Conservation (phyloP, 192 early-diverging fungal species). For the Endogone sp. region DNA sequence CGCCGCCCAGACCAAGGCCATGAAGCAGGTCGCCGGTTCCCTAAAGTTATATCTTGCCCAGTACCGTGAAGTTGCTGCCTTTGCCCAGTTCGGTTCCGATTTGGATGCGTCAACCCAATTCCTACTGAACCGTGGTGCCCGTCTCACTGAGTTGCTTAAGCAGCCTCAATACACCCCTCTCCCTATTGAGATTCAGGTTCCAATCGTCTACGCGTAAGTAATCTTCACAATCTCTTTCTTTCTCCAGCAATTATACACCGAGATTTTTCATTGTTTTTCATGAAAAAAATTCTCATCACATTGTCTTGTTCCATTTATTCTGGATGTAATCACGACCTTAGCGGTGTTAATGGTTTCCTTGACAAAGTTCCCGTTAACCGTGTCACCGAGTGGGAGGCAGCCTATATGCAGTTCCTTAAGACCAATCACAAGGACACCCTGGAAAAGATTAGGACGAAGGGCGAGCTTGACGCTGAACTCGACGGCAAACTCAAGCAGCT, state of each 20-base stretch:
- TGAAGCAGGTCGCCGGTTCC: constrained; percentile 99
- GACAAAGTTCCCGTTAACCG: constrained; percentile 96
- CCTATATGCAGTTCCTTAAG: constrained; percentile 83
- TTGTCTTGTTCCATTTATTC: too few relatives aligned
- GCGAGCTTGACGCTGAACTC: constrained; percentile 81
- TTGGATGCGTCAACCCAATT: constrained; percentile 99
- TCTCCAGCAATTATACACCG: too few relatives aligned
- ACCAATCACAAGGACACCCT: constrained; percentile 88
- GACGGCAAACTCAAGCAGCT: constrained; percentile 93
- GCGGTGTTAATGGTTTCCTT: constrained; percentile 98
- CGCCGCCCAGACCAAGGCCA: constrained; percentile 99
- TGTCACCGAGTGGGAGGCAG: constrained; percentile 91
- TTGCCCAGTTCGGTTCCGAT: constrained; percentile 99
- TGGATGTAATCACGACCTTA: too few relatives aligned
- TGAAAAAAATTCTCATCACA: too few relatives aligned
- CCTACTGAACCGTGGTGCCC: constrained; percentile 99
- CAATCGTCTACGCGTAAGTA: constrained; percentile 83
- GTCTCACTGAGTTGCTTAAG: constrained; percentile 99
- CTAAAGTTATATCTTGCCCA: constrained; percentile 99
- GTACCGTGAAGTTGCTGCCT: constrained; percentile 99
- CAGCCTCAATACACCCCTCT: constrained; percentile 98
- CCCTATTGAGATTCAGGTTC: constrained; percentile 96
- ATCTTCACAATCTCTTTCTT: too few relatives aligned
- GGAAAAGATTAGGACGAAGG: constrained; percentile 86
- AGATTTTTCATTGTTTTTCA: too few relatives aligned